These are phyloP conservation scores for Acanthochlamys bracteata DNA, from an alignment of 106 monocot species.

Conservation along the genomic window DNA sequence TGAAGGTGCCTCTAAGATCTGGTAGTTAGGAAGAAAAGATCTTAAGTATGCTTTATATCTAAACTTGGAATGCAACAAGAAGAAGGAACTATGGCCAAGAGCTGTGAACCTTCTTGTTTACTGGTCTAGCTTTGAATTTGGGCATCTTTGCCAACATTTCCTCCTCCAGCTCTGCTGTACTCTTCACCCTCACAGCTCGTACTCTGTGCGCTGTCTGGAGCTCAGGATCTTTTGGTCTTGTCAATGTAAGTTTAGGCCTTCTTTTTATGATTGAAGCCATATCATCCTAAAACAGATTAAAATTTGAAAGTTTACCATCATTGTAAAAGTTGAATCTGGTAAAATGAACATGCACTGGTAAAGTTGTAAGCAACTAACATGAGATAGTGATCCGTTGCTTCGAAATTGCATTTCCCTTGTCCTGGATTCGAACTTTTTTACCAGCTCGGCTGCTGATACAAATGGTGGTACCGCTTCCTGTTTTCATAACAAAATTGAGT, in stretches of 20 bases:
- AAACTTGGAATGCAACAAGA: no score
- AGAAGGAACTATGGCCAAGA: no score
- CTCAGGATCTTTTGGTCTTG: conserved; percentile 85
- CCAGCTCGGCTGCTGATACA: conserved; percentile 64
- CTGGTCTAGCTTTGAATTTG: conserved; percentile 78
- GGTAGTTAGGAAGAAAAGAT: not conserved
- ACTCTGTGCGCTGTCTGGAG: conserved; percentile 64
- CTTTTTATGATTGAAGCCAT: conserved; percentile 25
- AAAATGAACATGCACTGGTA: no score
- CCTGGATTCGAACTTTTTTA: conserved; percentile 66
- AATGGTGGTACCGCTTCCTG: conserved; percentile 33
- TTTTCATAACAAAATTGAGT: not conserved
- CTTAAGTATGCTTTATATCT: no score
- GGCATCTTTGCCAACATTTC: conserved; percentile 93
- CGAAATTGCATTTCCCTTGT: conserved; percentile 57
- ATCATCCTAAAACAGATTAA: conserved; percentile 30
- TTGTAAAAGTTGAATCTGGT: no score
- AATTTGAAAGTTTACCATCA: no score
- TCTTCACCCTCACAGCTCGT: conserved; percentile 77
- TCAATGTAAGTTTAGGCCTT: conserved; percentile 67
- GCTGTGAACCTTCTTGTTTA: conserved; percentile 85
- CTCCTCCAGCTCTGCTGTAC: conserved; percentile 77
- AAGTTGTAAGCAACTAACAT: no score
- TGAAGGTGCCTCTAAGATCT: conserved; percentile 57
- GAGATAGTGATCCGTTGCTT: conserved; percentile 27